These are phyloP conservation scores for Nicotiana paniculata DNA, from an alignment of 257 asterid genomes.

Conservation along the genomic window DNA sequence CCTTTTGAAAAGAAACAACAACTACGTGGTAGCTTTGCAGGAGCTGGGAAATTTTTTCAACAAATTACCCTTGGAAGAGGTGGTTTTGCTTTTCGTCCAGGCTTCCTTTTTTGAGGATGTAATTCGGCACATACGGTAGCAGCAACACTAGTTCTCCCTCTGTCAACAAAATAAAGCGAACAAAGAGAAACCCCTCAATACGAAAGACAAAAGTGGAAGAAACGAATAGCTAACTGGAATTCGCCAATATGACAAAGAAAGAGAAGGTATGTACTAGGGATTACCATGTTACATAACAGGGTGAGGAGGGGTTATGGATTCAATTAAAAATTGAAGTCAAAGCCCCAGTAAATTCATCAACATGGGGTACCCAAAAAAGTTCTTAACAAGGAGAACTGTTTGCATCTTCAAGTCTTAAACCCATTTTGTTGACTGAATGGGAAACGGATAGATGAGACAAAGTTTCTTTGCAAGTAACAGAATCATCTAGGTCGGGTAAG, in stretches of 20 bases:
- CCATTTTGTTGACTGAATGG: background rate
- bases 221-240: background rate
- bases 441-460: background rate
- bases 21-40: background rate
- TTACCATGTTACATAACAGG: background rate
- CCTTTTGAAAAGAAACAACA: background rate
- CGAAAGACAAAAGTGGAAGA: background rate
- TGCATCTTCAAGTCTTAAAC: background rate
- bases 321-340: background rate
- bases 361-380: background rate
- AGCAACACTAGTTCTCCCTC: constrained; percentile 94
- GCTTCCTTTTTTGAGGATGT: constrained; percentile 52
- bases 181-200: background rate
- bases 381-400: background rate
- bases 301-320: background rate
- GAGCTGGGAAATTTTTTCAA: background rate
- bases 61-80: constrained; percentile 70
- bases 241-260: background rate
- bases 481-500: background rate
- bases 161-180: constrained; percentile 20
- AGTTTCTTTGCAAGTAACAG: background rate
- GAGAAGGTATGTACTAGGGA: background rate
- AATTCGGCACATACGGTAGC: constrained; percentile 43
- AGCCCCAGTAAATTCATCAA: background rate
- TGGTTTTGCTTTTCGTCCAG: constrained; percentile 64